Percentiles rank a stretch among this genome's conserved stretches.
Conservation (phyloP, 2,329 filamentous ascomycete species). For the Neonectria punicea region DNA sequence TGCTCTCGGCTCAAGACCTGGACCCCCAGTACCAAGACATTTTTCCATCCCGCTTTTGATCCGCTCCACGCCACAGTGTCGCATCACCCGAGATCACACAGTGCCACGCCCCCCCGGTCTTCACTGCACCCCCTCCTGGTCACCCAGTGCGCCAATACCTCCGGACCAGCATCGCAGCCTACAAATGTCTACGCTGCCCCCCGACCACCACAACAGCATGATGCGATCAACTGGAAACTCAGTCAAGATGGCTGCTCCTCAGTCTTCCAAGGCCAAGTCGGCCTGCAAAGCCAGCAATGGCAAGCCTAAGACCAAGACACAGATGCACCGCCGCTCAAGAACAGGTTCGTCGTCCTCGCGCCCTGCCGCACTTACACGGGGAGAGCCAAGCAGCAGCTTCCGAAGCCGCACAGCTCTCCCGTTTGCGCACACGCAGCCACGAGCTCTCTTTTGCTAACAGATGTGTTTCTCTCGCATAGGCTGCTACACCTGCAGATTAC, state of each 20-base stretch:
- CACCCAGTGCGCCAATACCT: conserved; percentile 39
- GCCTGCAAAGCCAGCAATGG: conserved; percentile 64
- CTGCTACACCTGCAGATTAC: conserved; percentile 75
- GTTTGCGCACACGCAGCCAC: conserved; percentile 25
- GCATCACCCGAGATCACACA: conserved; percentile 28
- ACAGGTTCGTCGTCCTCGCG: conserved; percentile 75
- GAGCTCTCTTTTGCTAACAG: conserved; percentile 37
- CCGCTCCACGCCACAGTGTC: conserved; percentile 41
- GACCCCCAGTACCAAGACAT: conserved; percentile 36
- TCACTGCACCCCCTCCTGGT: conserved; percentile 40
- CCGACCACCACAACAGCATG: conserved; percentile 64
- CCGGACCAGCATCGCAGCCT: conserved; percentile 49
- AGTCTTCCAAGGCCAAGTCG: conserved; percentile 68
- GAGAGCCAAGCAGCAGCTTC: not conserved
- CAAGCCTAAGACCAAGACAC: conserved; percentile 75
- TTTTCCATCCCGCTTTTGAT: conserved; percentile 44
- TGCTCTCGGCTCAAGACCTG: conserved; percentile 35
- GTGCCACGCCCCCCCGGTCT: conserved; percentile 37
- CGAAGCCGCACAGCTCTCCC: conserved; percentile 30
- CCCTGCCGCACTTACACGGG: conserved; percentile 45
- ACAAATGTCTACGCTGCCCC: conserved; percentile 75
- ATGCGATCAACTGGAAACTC: conserved; percentile 57
- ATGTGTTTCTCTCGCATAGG: conserved; percentile 54
- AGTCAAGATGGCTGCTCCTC: conserved; percentile 71
- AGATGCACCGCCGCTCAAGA: conserved; percentile 93